Conservation (phyloP, 805 yeast genomes). For the Saturnispora galanensis region DNA sequence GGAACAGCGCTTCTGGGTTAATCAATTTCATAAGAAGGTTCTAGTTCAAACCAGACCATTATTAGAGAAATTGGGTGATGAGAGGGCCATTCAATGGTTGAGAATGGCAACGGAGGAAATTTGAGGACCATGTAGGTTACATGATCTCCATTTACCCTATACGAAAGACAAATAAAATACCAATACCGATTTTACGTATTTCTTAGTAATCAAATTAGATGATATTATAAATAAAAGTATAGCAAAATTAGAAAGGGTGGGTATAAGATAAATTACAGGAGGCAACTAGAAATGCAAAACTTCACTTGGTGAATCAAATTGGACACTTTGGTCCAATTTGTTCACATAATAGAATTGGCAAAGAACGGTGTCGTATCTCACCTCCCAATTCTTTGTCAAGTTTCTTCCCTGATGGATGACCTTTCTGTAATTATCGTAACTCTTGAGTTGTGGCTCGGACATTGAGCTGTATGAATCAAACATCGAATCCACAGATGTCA, state of each 20-base stretch:
- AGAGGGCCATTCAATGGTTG: constrained; percentile 62
- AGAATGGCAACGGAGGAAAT: constrained; percentile 43
- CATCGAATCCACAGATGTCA: constrained; percentile 3
- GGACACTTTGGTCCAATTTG: constrained; percentile 25
- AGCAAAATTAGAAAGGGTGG: no score
- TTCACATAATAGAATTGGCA: constrained; percentile 35
- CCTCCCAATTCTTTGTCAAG: constrained; percentile 26
- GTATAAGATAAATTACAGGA: not conserved
- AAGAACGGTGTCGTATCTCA: constrained; percentile 29
- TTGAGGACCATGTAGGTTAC: not conserved
- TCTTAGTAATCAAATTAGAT: not conserved
- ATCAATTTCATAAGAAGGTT: constrained; percentile 52
- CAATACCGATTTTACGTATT: no score
- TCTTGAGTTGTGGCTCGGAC: constrained; percentile 4
- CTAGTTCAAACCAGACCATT: constrained; percentile 41
- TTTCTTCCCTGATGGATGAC: constrained; percentile 6
- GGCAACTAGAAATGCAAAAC: constrained; percentile 17
- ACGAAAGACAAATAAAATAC: not conserved
- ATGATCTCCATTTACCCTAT: not conserved
- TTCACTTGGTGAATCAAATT: constrained; percentile 38
- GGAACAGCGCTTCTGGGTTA: constrained; percentile 61
- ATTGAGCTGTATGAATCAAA: constrained; percentile 5
- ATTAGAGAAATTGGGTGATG: constrained; percentile 45
- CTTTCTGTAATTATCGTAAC: not conserved
- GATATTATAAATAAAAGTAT: no score